Evolutionary conservation across 176 grass and related monocot genomes (phyloP), one percentile per base, ranked within the genome.

Genomic region (Cenchrus americanus): DNA sequence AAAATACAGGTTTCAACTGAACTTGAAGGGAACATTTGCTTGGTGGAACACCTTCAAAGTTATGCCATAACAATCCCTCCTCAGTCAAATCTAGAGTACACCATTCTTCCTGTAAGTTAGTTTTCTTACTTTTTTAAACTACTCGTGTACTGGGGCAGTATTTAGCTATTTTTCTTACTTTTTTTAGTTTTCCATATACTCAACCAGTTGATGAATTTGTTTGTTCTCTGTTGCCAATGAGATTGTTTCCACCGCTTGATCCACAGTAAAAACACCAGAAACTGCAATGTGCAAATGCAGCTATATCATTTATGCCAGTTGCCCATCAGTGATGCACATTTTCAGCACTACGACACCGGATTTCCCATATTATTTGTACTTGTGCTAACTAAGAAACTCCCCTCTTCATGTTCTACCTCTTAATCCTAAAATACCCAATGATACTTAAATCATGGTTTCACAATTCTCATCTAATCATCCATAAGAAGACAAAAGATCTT

Each of bases 11-110:
- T 94, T 51, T 81, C 87, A 68, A 83, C 91, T 81, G 93, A 95
- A 81, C 17, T 93, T 63, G 96, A 98, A 75, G 91, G 63, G 61
- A 92, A 92, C 46, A 71, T 98, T 82, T 98, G 72, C 49, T 84
- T 98, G 72, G 80, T 98, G 64, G 96, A 98, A 85, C 96, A 95
- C 83, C 87, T 98, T 87, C 79, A 92, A 66, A 92, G 88, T 83
- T 79, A 86, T 80, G 69, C 69, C 17, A 72, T 95, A 57, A 88
- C 85, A 69, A 59, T 94, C 80, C 89, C 89, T 87, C 77, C 96
- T 41, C 40, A 67, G 43, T 93, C 96, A 37, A 54, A 73, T 75
- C 59, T 94, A 37, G 79, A 98, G 47, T 93, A 92, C 70, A 98
- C 96, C 24, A 42, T 95, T 83, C 89, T 83, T 93, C 91, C 96